Conservation (phyloP, 768 basidiomycete species). For the Rhizopogon sp. region DNA sequence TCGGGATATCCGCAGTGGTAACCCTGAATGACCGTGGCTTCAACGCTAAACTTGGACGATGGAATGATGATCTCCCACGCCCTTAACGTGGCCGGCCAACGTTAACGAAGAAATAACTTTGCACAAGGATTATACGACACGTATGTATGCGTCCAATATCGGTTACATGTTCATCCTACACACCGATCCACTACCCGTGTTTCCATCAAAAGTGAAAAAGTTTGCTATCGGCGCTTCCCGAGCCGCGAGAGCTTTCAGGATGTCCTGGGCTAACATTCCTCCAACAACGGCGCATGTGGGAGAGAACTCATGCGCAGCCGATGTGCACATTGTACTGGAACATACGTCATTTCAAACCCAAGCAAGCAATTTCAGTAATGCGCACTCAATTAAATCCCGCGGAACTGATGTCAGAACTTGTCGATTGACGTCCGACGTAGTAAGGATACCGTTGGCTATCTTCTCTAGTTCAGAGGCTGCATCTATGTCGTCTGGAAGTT, state of each 20-base stretch:
- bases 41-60: slow-evolving; percentile 13
- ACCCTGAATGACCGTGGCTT: slow-evolving; percentile 16
- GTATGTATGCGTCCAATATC: not conserved
- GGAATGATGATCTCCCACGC: slow-evolving; percentile 12
- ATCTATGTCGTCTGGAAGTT: slow-evolving; percentile 48
- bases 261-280: slow-evolving; percentile 92
- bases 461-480: slow-evolving; percentile 52
- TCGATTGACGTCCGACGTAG: slow-evolving; percentile 63
- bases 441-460: slow-evolving; percentile 60
- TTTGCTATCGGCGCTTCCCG: slow-evolving; percentile 93
- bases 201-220: slow-evolving; percentile 85
- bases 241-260: slow-evolving; percentile 84
- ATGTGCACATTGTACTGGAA: slow-evolving; percentile 57
- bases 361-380: slow-evolving; percentile 3
- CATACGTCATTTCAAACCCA: slow-evolving; percentile 3
- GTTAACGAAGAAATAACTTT: too few relatives aligned
- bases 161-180: slow-evolving; percentile 43
- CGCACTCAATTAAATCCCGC: slow-evolving; percentile 58
- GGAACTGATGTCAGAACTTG: slow-evolving; percentile 58
- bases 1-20: slow-evolving; percentile 6
- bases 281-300: slow-evolving; percentile 94
- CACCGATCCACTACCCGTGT: slow-evolving; percentile 70
- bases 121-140: not conserved
- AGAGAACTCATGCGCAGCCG: slow-evolving; percentile 82
- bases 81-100: too few relatives aligned